These are phyloP conservation scores for Mucor plumbeus DNA, from an alignment of 371 early-diverging fungal genomes.

Conservation along the genomic window DNA sequence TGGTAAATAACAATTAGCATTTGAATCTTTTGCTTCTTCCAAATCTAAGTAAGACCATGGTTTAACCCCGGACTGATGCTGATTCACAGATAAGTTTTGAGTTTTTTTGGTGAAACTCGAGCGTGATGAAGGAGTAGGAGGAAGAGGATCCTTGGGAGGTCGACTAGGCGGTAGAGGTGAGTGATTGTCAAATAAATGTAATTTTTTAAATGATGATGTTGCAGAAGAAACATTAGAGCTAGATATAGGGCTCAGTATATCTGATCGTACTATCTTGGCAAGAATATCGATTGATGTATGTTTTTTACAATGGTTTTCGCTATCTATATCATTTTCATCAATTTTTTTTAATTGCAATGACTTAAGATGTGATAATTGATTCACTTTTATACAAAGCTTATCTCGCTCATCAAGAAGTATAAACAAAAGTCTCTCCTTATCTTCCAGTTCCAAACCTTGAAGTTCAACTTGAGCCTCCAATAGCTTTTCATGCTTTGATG, in stretches of 20 bases:
- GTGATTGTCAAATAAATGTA: not conserved
- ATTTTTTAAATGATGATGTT: not conserved
- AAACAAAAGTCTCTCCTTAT: constrained; percentile 32
- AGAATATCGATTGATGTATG: not conserved
- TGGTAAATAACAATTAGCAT: not conserved
- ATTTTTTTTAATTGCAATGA: not conserved
- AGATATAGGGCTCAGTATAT: not conserved
- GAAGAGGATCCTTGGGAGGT: not conserved
- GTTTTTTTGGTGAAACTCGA: not conserved
- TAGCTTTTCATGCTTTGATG: not conserved
- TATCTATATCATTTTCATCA: not conserved
- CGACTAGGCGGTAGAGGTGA: not conserved
- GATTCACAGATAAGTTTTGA: not conserved
- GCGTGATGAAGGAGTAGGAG: not conserved
- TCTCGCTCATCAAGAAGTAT: constrained; percentile 40
- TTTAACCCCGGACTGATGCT: not conserved
- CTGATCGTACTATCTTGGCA: not conserved
- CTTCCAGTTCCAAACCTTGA: constrained; percentile 39
- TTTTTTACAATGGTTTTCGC: not conserved
- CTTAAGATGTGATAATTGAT: not conserved
- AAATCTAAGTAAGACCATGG: not conserved
- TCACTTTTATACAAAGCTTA: constrained; percentile 15
- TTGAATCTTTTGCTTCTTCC: not conserved
- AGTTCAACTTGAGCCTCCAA: constrained; percentile 37
- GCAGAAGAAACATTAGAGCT: not conserved